These are phyloP conservation scores for Silybum marianum DNA, from an alignment of 129 eudicot species.

Conservation along the genomic window DNA sequence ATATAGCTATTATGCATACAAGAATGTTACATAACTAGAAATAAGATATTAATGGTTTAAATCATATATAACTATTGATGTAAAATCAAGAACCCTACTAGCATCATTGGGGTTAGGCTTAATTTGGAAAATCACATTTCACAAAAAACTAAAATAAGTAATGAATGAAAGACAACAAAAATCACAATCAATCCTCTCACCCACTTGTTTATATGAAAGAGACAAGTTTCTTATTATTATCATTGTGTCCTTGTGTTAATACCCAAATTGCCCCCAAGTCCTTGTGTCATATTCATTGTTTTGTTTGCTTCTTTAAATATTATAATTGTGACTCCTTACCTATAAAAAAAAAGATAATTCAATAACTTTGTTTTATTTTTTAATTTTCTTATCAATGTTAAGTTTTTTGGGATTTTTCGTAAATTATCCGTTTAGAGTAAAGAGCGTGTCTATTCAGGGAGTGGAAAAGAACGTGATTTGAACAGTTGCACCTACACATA, in stretches of 20 bases:
- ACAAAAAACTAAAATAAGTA: too few species aligned
- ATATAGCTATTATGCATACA: not conserved
- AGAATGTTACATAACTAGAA: not conserved
- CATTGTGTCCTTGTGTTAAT: too few species aligned
- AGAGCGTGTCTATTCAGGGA: too few species aligned
- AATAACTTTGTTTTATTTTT: not conserved
- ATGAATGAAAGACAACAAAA: too few species aligned
- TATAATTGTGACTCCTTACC: not conserved
- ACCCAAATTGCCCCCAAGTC: not conserved
- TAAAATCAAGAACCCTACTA: not conserved
- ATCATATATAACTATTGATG: not conserved
- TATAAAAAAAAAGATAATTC: too few species aligned
- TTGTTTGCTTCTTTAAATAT: not conserved
- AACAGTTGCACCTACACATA: too few species aligned
- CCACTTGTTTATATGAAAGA: not conserved
- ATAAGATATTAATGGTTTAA: too few species aligned
- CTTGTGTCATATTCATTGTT: not conserved
- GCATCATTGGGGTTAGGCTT: not conserved
- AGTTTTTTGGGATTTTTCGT: too few species aligned
- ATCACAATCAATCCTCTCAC: not conserved
- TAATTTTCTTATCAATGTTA: too few species aligned
- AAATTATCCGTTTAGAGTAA: too few species aligned
- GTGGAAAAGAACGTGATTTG: too few species aligned
- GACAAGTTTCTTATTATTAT: not conserved
- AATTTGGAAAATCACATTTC: not conserved